These are phyloP conservation scores for Rasamsonia emersonii DNA, from an alignment of 2,329 filamentous ascomycete species.

Conservation along the genomic window DNA sequence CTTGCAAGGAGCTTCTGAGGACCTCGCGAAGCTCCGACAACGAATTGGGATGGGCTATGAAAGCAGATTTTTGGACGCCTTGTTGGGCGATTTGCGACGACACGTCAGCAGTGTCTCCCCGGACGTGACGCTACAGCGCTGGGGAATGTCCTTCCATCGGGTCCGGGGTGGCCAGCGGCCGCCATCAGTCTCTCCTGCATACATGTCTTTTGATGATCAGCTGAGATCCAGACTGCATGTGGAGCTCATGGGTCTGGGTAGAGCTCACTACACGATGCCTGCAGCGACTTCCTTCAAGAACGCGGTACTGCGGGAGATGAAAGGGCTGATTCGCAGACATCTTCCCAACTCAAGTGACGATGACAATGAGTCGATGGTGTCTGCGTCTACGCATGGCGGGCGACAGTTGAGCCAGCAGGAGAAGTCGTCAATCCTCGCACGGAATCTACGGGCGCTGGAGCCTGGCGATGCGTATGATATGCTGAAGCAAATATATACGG, in stretches of 20 bases:
- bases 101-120: constrained; percentile 67
- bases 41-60: constrained; percentile 86
- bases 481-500: constrained; percentile 73
- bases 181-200: constrained; percentile 65
- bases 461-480: constrained; percentile 76
- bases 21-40: constrained; percentile 65
- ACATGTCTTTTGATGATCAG: constrained; percentile 62
- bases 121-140: constrained; percentile 70
- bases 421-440: constrained; percentile 77
- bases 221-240: constrained; percentile 63
- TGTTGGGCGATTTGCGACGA: constrained; percentile 70
- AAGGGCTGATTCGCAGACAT: constrained; percentile 71
- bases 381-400: constrained; percentile 67
- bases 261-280: constrained; percentile 67
- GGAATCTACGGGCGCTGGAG: constrained; percentile 78
- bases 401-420: constrained; percentile 70
- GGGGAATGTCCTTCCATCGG: constrained; percentile 69
- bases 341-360: constrained; percentile 91
- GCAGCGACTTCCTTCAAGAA: constrained; percentile 82
- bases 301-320: constrained; percentile 74
- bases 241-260: constrained; percentile 68
- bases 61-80: constrained; percentile 63
- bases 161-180: constrained; percentile 59
- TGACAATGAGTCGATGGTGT: constrained; percentile 83
- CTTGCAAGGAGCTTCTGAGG: constrained; percentile 68